Evolutionary conservation across 2,329 filamentous ascomycete genomes (phyloP).

Genomic region (Aspergillus unguis): DNA sequence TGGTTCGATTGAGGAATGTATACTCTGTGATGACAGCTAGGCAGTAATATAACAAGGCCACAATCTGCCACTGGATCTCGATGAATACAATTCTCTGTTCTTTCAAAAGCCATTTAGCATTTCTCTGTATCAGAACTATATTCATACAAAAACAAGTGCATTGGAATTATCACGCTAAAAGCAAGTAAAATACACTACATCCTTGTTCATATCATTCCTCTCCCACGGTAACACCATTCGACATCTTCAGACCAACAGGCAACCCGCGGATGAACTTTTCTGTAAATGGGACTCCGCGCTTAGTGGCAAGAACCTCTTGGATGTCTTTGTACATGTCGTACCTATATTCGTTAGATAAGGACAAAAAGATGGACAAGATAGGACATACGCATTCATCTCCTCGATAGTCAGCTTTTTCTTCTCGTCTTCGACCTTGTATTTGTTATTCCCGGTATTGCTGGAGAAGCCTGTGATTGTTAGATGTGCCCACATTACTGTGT

Average conservation of each 20-base stretch:
- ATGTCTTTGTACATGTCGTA: slow-evolving; percentile 60
- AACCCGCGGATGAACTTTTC: slow-evolving; percentile 45
- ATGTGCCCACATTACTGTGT: background rate
- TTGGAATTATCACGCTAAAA: no score
- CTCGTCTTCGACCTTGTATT: slow-evolving; percentile 62
- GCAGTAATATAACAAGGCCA: no score
- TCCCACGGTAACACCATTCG: slow-evolving; percentile 28
- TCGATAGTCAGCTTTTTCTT: slow-evolving; percentile 63
- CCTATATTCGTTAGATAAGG: slow-evolving; percentile 26
- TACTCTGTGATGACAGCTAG: no score
- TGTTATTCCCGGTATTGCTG: slow-evolving; percentile 53
- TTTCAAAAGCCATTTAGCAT: no score
- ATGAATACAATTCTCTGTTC: no score
- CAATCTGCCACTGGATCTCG: no score
- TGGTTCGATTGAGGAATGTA: no score
- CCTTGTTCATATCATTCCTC: slow-evolving; percentile 20
- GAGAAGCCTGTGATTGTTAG: slow-evolving; percentile 53
- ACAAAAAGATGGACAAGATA: background rate
- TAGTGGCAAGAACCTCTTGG: slow-evolving; percentile 46
- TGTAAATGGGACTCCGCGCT: slow-evolving; percentile 28
- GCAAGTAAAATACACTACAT: no score
- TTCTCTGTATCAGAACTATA: no score
- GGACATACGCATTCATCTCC: slow-evolving; percentile 63
- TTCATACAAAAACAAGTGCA: no score
- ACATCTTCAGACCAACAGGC: slow-evolving; percentile 45